Evolutionary conservation across 1,284 basidiomycete species (phyloP).

Genomic region (Cutaneotrichosporon curvatum): DNA sequence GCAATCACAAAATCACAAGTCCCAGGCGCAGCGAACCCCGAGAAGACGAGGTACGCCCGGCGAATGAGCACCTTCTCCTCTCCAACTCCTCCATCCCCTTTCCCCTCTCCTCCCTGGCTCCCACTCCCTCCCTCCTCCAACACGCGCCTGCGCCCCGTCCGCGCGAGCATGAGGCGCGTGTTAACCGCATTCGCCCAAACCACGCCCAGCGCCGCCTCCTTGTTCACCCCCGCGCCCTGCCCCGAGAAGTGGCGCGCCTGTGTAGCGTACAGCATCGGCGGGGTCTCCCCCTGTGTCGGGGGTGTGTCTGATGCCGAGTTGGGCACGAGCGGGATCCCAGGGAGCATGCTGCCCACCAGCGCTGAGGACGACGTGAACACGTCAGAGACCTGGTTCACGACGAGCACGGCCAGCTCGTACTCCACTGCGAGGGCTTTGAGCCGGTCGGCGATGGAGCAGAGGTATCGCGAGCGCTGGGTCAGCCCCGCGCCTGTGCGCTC

Average conservation of each 20-base stretch:
- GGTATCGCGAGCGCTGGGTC: slow-evolving; percentile 60
- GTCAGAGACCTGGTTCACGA: slow-evolving; percentile 81
- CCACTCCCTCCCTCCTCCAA: slow-evolving; percentile 43
- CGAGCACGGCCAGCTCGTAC: slow-evolving; percentile 63
- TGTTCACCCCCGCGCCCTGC: slow-evolving; percentile 54
- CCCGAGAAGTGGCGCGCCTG: slow-evolving; percentile 68
- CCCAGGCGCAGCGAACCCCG: slow-evolving; percentile 53
- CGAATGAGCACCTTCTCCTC: slow-evolving; percentile 40
- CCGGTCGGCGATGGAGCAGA: slow-evolving; percentile 59
- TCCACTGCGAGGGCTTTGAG: slow-evolving; percentile 62
- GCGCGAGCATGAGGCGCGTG: slow-evolving; percentile 67
- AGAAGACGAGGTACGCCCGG: slow-evolving; percentile 61
- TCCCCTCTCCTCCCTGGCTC: background rate
- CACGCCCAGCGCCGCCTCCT: slow-evolving; percentile 76
- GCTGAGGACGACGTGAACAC: slow-evolving; percentile 48
- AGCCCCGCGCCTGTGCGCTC: slow-evolving; percentile 49
- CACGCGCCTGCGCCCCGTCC: slow-evolving; percentile 62
- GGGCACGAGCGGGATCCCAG: too few relatives aligned
- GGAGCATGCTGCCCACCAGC: background rate
- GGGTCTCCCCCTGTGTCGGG: slow-evolving; percentile 10
- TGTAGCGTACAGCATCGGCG: slow-evolving; percentile 55
- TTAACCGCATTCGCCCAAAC: slow-evolving; percentile 89
- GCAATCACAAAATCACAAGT: slow-evolving; percentile 69
- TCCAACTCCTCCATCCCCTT: background rate
- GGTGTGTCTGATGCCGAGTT: too few relatives aligned